Percentiles rank a stretch among this genome's conserved stretches.
These are phyloP conservation scores for Panus rudis DNA, from an alignment of 768 basidiomycete genomes.

Conservation along the genomic window DNA sequence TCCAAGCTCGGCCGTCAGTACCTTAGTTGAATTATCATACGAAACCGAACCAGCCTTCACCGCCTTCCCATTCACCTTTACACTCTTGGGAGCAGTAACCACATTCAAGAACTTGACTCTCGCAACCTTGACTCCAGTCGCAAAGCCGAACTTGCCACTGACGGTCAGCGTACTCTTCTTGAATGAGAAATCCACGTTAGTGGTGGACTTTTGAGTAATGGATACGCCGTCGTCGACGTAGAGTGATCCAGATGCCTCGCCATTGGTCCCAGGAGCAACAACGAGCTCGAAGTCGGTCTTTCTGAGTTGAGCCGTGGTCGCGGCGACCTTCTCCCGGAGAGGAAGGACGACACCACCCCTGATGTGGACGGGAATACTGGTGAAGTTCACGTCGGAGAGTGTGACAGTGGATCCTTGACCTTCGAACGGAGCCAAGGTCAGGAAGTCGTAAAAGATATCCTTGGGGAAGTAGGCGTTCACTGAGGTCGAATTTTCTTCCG, in stretches of 20 bases:
- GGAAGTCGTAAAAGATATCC: constrained; percentile 62
- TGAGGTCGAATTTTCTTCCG: constrained; percentile 49
- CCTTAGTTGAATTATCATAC: constrained; percentile 33
- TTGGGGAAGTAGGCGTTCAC: constrained; percentile 56
- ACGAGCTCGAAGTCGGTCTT: constrained; percentile 53
- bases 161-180: constrained; percentile 21
- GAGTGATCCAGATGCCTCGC: constrained; percentile 43
- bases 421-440: constrained; percentile 38
- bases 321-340: constrained; percentile 44
- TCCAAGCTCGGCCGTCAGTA: constrained; percentile 38
- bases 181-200: constrained; percentile 25
- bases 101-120: constrained; percentile 29
- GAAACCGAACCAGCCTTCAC: constrained; percentile 13
- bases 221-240: constrained; percentile 66
- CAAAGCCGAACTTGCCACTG: constrained; percentile 23
- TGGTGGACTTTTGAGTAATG: constrained; percentile 22
- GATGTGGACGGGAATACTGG: constrained; percentile 58
- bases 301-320: constrained; percentile 54
- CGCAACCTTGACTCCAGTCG: constrained; percentile 25
- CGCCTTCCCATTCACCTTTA: constrained; percentile 16
- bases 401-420: constrained; percentile 41
- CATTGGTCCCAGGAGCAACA: constrained; percentile 48
- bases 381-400: constrained; percentile 42
- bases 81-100: constrained; percentile 14
- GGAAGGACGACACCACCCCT: constrained; percentile 53